phyloP scores from a whole-genome alignment of 129 eudicot species.

The Saussurea involucrata region DNA sequence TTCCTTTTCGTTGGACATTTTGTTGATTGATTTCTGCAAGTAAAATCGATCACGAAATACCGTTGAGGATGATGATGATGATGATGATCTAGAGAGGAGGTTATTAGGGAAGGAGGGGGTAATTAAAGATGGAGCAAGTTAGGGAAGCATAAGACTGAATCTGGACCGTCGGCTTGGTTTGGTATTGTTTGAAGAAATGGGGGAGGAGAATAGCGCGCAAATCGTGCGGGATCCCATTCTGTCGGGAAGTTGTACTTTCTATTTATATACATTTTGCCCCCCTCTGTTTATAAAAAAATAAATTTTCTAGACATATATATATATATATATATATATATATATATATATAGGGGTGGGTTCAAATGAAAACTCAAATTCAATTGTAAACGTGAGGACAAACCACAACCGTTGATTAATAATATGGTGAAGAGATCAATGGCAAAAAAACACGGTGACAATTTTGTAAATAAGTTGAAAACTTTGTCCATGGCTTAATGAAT shows the following conservation, averaged over 20 bases:
- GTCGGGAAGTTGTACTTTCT: slow-evolving; percentile 23
- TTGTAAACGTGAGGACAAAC: too few relatives aligned
- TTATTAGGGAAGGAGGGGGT: slow-evolving; percentile 5
- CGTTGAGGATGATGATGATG: not conserved
- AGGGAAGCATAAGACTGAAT: slow-evolving; percentile 22
- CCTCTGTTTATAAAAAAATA: not conserved
- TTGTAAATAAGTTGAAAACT: too few relatives aligned
- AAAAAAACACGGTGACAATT: too few relatives aligned
- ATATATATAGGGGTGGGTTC: too few relatives aligned
- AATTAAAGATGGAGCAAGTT: slow-evolving; percentile 14
- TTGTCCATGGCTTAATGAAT: too few relatives aligned
- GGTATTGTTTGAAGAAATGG: slow-evolving; percentile 24
- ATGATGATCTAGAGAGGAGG: slow-evolving; percentile 12
- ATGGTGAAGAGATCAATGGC: too few relatives aligned
- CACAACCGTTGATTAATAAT: too few relatives aligned
- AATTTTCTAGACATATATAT: too few relatives aligned
- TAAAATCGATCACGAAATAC: slow-evolving; percentile 4
- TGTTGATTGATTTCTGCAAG: slow-evolving; percentile 20
- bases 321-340: too few relatives aligned
- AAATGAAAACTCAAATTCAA: too few relatives aligned
- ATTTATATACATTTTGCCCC: slow-evolving; percentile 7
- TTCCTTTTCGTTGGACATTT: slow-evolving; percentile 81
- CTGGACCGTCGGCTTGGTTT: slow-evolving; percentile 37
- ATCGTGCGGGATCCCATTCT: slow-evolving; percentile 33
- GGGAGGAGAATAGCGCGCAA: slow-evolving; percentile 30